Conservation (phyloP, 495 filamentous ascomycete species). For the Aspergillus steynii region DNA sequence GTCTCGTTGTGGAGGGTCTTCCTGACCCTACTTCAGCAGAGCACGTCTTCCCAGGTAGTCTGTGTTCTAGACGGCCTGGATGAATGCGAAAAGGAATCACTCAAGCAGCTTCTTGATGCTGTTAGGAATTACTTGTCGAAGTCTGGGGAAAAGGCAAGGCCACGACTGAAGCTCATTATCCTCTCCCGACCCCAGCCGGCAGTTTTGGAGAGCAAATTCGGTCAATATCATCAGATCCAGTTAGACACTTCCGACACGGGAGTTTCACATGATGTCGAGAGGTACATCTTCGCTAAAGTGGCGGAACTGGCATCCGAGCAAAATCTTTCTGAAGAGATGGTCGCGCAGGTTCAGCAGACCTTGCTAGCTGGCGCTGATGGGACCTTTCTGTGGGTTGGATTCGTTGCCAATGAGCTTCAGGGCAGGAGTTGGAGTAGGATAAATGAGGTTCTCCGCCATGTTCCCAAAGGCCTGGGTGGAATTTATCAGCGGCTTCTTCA, state of each 20-base stretch:
- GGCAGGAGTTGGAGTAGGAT: slow-evolving; percentile 12
- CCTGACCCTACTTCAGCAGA: slow-evolving; percentile 30
- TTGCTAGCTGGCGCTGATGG: slow-evolving; percentile 38
- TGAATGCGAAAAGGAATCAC: slow-evolving; percentile 39
- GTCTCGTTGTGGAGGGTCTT: slow-evolving; percentile 39
- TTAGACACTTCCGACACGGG: slow-evolving; percentile 28
- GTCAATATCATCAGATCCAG: slow-evolving; percentile 12
- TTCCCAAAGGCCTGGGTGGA: slow-evolving; percentile 23
- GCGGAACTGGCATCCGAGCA: slow-evolving; percentile 32
- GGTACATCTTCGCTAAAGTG: slow-evolving; percentile 39
- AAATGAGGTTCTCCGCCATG: slow-evolving; percentile 9
- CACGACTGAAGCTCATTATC: slow-evolving; percentile 33
- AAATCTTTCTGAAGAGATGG: slow-evolving; percentile 8
- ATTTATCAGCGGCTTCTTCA: slow-evolving; percentile 26
- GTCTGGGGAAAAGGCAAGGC: slow-evolving; percentile 11
- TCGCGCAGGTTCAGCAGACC: slow-evolving; percentile 24
- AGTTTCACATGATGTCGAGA: slow-evolving; percentile 31
- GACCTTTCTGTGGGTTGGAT: slow-evolving; percentile 49
- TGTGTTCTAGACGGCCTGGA: slow-evolving; percentile 49
- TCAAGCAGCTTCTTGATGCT: slow-evolving; percentile 30
- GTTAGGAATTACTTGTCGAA: slow-evolving; percentile 11
- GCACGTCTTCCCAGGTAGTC: slow-evolving; percentile 20
- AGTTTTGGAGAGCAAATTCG: slow-evolving; percentile 26
- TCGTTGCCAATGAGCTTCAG: slow-evolving; percentile 40
- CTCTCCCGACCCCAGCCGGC: slow-evolving; percentile 36